These are phyloP conservation scores for Papiliotrema nemorosa DNA, from an alignment of 1,284 basidiomycete species.

Conservation along the genomic window DNA sequence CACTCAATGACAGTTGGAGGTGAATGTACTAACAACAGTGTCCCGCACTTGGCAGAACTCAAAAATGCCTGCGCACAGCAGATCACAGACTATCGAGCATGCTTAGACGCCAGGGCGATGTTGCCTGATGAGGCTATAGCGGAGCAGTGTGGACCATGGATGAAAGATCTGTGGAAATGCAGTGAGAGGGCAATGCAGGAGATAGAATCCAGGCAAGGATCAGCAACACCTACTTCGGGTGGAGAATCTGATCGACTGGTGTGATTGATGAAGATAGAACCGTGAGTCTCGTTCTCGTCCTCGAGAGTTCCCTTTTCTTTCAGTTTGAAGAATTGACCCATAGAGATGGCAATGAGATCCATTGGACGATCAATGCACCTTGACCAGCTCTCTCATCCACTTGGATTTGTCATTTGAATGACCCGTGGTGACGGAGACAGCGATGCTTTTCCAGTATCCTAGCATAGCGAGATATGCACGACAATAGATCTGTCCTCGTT, in stretches of 20 bases:
- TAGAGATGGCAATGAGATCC: no score
- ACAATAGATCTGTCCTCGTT: no score
- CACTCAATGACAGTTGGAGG: no score
- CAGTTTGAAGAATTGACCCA: no score
- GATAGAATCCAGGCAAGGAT: constrained; percentile 14
- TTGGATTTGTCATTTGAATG: no score
- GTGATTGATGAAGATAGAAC: background rate
- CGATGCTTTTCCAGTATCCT: no score
- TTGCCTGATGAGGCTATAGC: constrained; percentile 30
- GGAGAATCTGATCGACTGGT: background rate
- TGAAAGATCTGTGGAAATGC: constrained; percentile 45
- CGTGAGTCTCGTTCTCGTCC: no score
- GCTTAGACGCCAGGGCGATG: constrained; percentile 32
- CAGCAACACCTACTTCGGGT: background rate
- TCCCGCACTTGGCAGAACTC: constrained; percentile 42
- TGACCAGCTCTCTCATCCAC: no score
- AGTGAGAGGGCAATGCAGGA: constrained; percentile 31
- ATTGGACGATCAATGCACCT: no score
- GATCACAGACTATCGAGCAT: constrained; percentile 38
- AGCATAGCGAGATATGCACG: no score
- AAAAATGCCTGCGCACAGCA: constrained; percentile 35
- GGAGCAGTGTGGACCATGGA: constrained; percentile 27
- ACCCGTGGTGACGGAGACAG: no score
- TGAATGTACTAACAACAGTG: constrained; percentile 16
- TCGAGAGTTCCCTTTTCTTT: no score